Evolutionary conservation across 108 stramenopile species (phyloP).

Genomic region (Pseudonitzschia multiseries): DNA sequence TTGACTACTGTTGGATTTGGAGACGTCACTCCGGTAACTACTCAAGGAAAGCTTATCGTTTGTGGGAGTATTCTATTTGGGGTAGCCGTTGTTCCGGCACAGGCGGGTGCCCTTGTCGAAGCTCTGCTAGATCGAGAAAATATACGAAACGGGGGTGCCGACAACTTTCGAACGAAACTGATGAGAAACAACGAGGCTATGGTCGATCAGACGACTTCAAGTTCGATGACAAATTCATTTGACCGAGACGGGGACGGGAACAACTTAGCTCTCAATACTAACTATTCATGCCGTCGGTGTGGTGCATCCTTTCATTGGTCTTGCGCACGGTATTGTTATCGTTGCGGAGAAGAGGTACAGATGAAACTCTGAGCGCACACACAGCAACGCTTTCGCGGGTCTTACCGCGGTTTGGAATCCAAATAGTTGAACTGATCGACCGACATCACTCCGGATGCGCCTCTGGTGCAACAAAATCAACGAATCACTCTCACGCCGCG

Average conservation of each 20-base stretch:
- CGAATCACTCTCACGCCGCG: neutral
- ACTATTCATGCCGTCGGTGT: constrained; percentile 40
- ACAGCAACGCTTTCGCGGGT: neutral
- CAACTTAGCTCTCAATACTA: constrained; percentile 23
- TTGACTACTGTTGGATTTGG: constrained; percentile 65
- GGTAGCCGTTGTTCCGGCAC: constrained; percentile 72
- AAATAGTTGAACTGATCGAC: no score
- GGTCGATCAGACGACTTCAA: neutral
- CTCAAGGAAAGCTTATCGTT: constrained; percentile 64
- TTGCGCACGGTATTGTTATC: constrained; percentile 56
- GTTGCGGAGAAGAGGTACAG: constrained; percentile 49
- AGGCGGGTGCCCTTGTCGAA: constrained; percentile 53
- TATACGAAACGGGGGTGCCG: neutral
- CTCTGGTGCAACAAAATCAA: no score
- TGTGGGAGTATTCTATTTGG: constrained; percentile 65
- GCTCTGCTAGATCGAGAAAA: constrained; percentile 41
- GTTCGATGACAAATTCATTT: neutral
- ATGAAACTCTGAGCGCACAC: neutral
- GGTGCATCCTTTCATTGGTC: constrained; percentile 53
- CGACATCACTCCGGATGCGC: no score
- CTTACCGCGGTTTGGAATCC: neutral
- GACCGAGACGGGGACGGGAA: neutral
- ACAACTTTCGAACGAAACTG: neutral
- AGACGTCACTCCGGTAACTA: constrained; percentile 76
- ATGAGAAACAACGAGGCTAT: constrained; percentile 8